A percentile compares a stretch with the other conserved stretches of the same genome.
phyloP scores from a whole-genome alignment of 1,284 basidiomycete genomes.

The Wallemia ichthyophaga region DNA sequence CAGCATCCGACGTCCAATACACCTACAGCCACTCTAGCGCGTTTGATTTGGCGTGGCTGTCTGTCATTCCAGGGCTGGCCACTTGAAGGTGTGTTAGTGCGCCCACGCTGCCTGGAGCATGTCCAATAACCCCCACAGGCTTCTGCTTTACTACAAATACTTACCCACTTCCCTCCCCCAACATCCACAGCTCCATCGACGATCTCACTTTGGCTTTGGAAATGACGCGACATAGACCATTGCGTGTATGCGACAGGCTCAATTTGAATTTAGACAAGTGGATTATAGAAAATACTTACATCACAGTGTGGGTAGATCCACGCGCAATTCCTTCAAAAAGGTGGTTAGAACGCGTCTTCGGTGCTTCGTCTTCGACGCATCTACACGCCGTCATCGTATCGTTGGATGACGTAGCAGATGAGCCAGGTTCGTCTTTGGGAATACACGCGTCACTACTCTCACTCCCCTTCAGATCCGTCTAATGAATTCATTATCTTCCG shows the following conservation, averaged over 20 bases:
- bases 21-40: background rate
- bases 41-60: background rate
- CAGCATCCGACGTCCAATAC: background rate
- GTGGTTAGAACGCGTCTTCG: background rate
- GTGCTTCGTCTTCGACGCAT: background rate
- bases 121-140: background rate
- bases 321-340: background rate
- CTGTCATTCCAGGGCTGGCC: background rate
- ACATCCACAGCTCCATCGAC: background rate
- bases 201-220: background rate
- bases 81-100: background rate
- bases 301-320: background rate
- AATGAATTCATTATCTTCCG: background rate
- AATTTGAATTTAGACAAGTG: background rate
- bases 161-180: background rate
- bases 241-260: background rate
- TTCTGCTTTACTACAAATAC: background rate
- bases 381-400: background rate
- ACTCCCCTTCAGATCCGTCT: background rate
- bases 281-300: background rate
- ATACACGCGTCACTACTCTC: background rate
- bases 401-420: background rate
- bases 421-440: background rate
- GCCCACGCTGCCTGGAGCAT: background rate
- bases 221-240: background rate